Evolutionary conservation across 768 basidiomycete genomes (phyloP).

Genomic region (Terana coerulea): DNA sequence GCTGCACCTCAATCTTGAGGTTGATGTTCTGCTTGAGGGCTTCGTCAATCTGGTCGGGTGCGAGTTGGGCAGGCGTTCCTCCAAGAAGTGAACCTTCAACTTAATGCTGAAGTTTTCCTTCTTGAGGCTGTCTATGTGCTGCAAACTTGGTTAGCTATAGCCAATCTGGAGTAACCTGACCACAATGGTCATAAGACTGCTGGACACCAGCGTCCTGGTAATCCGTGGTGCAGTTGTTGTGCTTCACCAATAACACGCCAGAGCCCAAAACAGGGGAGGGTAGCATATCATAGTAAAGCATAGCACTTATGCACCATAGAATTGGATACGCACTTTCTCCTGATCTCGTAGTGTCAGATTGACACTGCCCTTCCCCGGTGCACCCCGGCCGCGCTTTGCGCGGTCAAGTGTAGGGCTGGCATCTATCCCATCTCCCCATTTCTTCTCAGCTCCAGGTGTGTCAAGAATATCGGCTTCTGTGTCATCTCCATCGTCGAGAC

Average conservation of each 20-base stretch:
- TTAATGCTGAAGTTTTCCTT: constrained; percentile 98
- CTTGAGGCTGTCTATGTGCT: constrained; percentile 95
- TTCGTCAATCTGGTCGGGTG: constrained; percentile 89
- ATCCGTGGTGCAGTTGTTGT: background rate
- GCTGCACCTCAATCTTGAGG: constrained; percentile 89
- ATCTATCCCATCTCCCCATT: constrained; percentile 17
- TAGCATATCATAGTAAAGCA: too few relatives aligned
- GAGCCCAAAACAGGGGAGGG: too few relatives aligned
- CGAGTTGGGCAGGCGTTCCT: constrained; percentile 89
- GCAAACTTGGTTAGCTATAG: background rate
- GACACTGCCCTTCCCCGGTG: constrained; percentile 19
- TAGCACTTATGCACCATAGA: too few relatives aligned
- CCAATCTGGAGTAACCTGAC: background rate
- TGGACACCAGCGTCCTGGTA: background rate
- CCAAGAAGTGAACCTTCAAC: constrained; percentile 91
- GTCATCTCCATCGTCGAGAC: constrained; percentile 31
- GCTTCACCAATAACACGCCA: too few relatives aligned
- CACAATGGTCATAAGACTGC: background rate
- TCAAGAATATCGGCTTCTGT: constrained; percentile 42
- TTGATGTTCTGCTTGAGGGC: constrained; percentile 90
- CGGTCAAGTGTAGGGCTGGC: constrained; percentile 15
- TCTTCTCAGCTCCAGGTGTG: constrained; percentile 47
- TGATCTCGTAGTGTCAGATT: constrained; percentile 88
- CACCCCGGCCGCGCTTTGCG: constrained; percentile 7
- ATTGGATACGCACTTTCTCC: constrained; percentile 70